These are phyloP conservation scores for Metschnikowia koreensis DNA, from an alignment of 805 yeast species.

Conservation along the genomic window DNA sequence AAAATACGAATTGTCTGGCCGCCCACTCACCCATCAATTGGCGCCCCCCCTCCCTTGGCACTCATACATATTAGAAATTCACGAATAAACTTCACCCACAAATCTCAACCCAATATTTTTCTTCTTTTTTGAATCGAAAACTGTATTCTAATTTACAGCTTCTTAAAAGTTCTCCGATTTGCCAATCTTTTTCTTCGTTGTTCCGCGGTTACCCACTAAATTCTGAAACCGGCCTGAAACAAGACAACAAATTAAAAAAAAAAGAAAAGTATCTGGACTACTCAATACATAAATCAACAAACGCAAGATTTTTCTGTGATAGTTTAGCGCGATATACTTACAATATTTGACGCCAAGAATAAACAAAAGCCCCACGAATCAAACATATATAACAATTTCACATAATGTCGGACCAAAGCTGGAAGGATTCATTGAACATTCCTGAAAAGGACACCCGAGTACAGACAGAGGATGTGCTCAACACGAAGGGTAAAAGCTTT, in stretches of 20 bases:
- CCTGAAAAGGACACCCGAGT: conserved; percentile 91
- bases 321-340: neutral
- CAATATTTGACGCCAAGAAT: neutral
- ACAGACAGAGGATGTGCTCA: conserved; percentile 93
- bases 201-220: neutral
- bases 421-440: conserved; percentile 73
- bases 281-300: neutral
- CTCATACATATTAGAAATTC: neutral
- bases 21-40: neutral
- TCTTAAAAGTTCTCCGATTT: neutral
- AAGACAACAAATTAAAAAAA: neutral
- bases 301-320: neutral
- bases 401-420: conserved; percentile 28
- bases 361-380: neutral
- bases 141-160: neutral
- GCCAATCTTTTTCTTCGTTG: neutral
- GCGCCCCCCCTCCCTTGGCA: neutral
- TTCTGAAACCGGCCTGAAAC: conserved; percentile 2
- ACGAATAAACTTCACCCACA: neutral
- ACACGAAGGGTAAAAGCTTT: conserved; percentile 84
- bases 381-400: neutral
- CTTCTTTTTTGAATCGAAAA: neutral
- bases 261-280: neutral
- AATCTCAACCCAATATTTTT: neutral
- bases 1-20: conserved; percentile 3